Base-by-base conservation (phyloP, 2,329 filamentous ascomycete species). In the Colletotrichum aenigma region DNA sequence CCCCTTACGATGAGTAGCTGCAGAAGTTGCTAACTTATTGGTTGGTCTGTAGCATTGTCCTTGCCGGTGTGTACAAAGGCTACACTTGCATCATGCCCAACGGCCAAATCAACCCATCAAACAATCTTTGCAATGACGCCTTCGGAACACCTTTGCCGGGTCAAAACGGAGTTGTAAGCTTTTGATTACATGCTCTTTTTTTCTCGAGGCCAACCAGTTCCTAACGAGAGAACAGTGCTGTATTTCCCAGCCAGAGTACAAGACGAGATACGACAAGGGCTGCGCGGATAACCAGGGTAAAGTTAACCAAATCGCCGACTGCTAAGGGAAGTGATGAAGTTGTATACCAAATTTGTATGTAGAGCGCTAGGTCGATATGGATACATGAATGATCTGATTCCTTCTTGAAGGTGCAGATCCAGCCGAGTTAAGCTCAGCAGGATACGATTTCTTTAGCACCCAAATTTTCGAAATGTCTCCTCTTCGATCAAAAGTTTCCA, bases 401-500 rank as follows among this genome's bases (percentile, higher is more conserved):
- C 2, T 48, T 43, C 10, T 48, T 0, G 1, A 52, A 52, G 6
- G 6, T 12, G 12, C 1, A 21, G 10, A n/a, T 3, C 4, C 2
- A 10, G 38, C 18, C 9, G 3, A 48, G 9, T 2, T n/a, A 7
- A 48, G 18, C 38, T 48, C 18, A 4, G 18, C 2, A 43, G 0
- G 8, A 2, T n/a, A 3, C 0, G 0, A 10, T 43, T 0, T n/a
- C 2, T 4, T 9, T 43, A 48, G 18, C 43, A 21, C 43, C 13
- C 4, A 13, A 4, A 21, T 13, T 1, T 7, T 3, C n/a, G 43
- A 48, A 48, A 48, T 21, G 2, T 0, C 18, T 21, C 43, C 2
- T 13, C 43, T 1, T 48, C 43, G 6, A 3, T 1, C 10, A 48
- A 0, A 0, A 13, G 2, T n/a, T 2, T 48, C 43, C 43, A 48